Base-by-base conservation (phyloP, 495 filamentous ascomycete genomes). In the Penicillium bialowiezense region DNA sequence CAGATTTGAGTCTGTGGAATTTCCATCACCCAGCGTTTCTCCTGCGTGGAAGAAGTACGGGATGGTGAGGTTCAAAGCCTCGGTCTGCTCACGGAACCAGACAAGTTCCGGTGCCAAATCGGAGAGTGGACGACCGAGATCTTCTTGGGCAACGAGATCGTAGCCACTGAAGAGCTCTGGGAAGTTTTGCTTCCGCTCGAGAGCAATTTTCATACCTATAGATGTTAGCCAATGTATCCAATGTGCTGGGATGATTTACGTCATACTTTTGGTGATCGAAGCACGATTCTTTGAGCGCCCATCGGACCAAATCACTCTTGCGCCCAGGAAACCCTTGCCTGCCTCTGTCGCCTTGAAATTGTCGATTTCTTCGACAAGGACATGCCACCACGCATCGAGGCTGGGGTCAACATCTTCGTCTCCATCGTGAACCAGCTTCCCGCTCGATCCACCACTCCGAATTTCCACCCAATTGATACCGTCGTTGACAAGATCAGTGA, bases 31-130 rank as follows among this genome's bases (percentile, higher is more conserved):
- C 0, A 62, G 52, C 0, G 52, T 56, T 41, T 62, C 59, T 21
- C 59, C 59, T 0, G 59, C 59, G 15, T 62, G 59, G 50, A 62
- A 56, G 43, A 62, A 58, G 26, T 50, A 58, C 0, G 59, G 59
- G 20, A 62, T 47, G 1, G 44, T 49, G 18, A 62, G 42, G 13
- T 56, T 54, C 6, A 48, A 23, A 7, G 21, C 15, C 9, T 51
- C 35, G 9, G 38, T 39, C 24, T 58, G 59, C 32, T 58, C 21
- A 5, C 41, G 55, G 47, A 62, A 55, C 55, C 55, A 58, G 36
- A 62, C 13, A 1, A 62, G 36, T 8, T 56, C 52, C 0, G 59
- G 59, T 7, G 50, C 43, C 31, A 55, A 7, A 41, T 58, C 51
- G 12, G 44, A 21, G 15, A 62, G 50, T 1, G 59, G 31, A 19